Percentiles rank a stretch among this genome's conserved stretches.
phyloP scores from a whole-genome alignment of 2,329 filamentous ascomycete species.

The Xylaria sp. region DNA sequence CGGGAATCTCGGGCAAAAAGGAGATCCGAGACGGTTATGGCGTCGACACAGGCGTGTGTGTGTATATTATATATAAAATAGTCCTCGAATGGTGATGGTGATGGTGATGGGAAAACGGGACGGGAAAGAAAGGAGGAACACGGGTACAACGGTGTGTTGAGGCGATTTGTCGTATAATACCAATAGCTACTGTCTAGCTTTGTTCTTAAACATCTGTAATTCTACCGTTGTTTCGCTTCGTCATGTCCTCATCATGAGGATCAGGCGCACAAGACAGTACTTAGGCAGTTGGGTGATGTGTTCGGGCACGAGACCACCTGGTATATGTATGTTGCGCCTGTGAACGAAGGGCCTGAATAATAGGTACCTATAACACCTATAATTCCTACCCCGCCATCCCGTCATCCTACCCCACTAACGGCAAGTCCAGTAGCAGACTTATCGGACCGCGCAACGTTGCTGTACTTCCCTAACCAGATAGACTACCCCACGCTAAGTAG shows the following conservation, averaged over 20 bases:
- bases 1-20: constrained; percentile 1
- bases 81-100: not conserved
- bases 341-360: not conserved
- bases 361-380: not conserved
- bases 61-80: constrained; percentile 8
- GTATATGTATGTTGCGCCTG: not conserved
- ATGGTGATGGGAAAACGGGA: not conserved
- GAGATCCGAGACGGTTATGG: not conserved
- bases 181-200: not conserved
- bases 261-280: not conserved
- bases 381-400: constrained; percentile 31
- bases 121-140: constrained; percentile 1
- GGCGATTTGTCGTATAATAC: constrained; percentile 12
- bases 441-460: not conserved
- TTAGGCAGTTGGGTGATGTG: not conserved
- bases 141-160: constrained; percentile 11
- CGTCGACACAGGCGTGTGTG: not conserved
- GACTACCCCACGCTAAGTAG: too few relatives aligned
- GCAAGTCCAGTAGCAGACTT: not conserved
- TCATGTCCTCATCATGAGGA: not conserved
- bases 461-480: too few relatives aligned
- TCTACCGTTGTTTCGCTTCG: too few relatives aligned
- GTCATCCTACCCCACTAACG: constrained; percentile 29
- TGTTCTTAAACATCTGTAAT: not conserved
- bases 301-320: not conserved